Evolutionary conservation across 2,329 filamentous ascomycete genomes (phyloP).

Genomic region (Stromatinia cepivora): DNA sequence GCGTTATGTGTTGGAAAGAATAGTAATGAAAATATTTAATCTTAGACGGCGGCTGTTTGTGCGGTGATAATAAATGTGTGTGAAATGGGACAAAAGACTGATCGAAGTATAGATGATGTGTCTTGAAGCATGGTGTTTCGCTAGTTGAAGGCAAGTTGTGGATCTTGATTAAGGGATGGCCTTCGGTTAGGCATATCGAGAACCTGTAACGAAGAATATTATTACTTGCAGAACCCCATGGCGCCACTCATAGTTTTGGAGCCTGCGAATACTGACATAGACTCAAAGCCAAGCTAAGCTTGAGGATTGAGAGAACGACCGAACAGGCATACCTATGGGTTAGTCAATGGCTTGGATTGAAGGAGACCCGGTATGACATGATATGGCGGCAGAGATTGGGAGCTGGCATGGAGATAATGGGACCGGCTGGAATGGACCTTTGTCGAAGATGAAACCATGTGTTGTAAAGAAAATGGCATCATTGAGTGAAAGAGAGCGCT

Average conservation of each 20-base stretch:
- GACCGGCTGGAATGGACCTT: neutral
- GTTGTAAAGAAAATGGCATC: neutral
- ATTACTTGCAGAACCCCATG: neutral
- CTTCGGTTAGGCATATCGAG: no score
- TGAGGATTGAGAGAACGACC: no score
- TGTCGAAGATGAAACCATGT: neutral
- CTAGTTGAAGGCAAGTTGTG: neutral
- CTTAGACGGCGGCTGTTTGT: neutral
- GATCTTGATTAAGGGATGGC: neutral
- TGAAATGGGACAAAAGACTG: neutral
- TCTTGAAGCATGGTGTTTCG: neutral
- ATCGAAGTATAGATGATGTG: neutral
- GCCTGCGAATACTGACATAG: neutral
- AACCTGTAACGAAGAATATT: neutral
- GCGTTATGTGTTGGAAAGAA: neutral
- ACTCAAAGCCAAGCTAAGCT: no score
- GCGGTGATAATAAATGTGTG: neutral
- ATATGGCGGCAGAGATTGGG: no score
- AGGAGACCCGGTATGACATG: neutral
- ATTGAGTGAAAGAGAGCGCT: neutral
- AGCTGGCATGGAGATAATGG: neutral
- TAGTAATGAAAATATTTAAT: neutral
- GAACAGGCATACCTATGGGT: no score
- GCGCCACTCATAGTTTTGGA: neutral
- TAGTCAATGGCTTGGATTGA: constrained; percentile 28